These are phyloP conservation scores for Leccinum holopus DNA, from an alignment of 1,284 basidiomycete species.

Conservation along the genomic window DNA sequence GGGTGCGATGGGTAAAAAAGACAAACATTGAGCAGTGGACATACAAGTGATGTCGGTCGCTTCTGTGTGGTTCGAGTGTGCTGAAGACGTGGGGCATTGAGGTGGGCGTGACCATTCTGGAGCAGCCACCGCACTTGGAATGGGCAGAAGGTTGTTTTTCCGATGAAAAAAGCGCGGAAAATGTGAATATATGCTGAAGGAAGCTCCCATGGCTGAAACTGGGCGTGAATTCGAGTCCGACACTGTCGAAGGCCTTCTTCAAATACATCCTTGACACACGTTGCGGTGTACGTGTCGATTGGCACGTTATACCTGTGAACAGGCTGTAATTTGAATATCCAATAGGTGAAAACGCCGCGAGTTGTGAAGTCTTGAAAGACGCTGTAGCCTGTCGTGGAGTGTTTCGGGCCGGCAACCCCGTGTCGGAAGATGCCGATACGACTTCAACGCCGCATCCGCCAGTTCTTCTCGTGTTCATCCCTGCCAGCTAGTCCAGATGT, in stretches of 20 bases:
- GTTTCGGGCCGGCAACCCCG: not conserved
- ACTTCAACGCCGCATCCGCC: not conserved
- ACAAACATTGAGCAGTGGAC: not conserved
- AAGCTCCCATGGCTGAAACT: not conserved
- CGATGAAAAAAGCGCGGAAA: not conserved
- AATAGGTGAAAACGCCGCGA: not conserved
- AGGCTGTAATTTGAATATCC: not conserved
- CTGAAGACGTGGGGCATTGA: not conserved
- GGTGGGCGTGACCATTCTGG: not conserved
- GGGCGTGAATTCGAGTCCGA: not conserved
- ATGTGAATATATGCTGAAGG: not conserved
- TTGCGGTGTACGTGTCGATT: not conserved
- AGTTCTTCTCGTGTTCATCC: not conserved
- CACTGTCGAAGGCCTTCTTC: not conserved
- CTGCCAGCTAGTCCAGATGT: not conserved
- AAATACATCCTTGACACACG: not conserved
- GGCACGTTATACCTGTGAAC: not conserved
- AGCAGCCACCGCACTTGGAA: not conserved
- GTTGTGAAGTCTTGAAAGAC: not conserved
- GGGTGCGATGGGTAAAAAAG: not conserved
- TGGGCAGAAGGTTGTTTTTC: not conserved
- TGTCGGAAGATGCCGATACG: not conserved
- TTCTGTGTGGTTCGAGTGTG: not conserved
- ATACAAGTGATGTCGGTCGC: conserved; percentile 1
- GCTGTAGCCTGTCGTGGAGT: too few species aligned